These are phyloP conservation scores for Circinella minor DNA, from an alignment of 371 early-diverging fungal species.

Conservation along the genomic window DNA sequence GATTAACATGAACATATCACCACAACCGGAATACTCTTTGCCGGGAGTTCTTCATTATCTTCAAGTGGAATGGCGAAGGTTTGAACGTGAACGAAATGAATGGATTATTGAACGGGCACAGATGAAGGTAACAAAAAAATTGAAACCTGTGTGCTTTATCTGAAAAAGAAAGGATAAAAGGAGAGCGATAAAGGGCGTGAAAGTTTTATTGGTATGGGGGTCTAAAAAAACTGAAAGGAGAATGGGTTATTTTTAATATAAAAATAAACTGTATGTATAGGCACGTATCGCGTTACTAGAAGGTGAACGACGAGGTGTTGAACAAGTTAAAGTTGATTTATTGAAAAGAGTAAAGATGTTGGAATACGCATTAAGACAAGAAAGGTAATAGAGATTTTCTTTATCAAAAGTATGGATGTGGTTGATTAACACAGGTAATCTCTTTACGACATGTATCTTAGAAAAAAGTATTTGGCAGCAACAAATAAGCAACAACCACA, in stretches of 20 bases:
- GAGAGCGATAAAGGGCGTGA: background rate
- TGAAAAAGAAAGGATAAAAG: background rate
- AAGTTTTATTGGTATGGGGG: too few relatives aligned
- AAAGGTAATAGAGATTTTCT: slow-evolving; percentile 56
- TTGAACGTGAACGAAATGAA: slow-evolving; percentile 87
- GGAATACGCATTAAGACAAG: slow-evolving; percentile 81
- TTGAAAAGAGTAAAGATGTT: slow-evolving; percentile 87
- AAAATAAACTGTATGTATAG: slow-evolving; percentile 29
- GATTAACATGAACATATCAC: slow-evolving; percentile 5
- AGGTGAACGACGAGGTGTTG: slow-evolving; percentile 83
- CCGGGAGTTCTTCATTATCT: slow-evolving; percentile 85
- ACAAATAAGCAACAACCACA: slow-evolving; percentile 12
- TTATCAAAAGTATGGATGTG: background rate
- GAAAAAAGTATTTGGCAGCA: slow-evolving; percentile 20
- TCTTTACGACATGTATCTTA: background rate
- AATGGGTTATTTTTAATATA: too few relatives aligned
- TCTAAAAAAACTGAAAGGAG: too few relatives aligned
- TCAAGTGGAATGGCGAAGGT: slow-evolving; percentile 85
- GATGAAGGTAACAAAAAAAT: slow-evolving; percentile 62
- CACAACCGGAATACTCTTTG: slow-evolving; percentile 67
- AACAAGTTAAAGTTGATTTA: slow-evolving; percentile 78
- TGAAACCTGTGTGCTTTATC: too few relatives aligned
- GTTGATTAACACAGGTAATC: background rate
- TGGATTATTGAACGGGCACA: slow-evolving; percentile 89
- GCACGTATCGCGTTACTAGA: slow-evolving; percentile 80